Conservation (phyloP, 306 rosid genomes). For the Lathyrus aphaca region DNA sequence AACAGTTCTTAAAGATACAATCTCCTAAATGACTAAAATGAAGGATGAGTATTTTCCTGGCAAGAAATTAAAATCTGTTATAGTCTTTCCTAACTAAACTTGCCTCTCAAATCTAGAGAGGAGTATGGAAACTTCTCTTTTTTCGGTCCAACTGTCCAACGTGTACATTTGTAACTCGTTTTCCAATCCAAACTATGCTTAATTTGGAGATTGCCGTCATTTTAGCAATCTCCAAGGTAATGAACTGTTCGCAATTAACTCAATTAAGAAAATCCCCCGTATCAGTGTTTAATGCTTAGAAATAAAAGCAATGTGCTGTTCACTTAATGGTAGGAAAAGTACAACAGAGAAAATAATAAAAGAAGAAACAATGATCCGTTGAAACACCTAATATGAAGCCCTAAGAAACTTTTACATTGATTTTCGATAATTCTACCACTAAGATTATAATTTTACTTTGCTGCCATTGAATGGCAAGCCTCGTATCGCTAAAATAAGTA, state of each 20-base stretch:
- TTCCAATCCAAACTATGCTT: constrained; percentile 7
- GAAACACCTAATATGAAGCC: constrained; percentile 20
- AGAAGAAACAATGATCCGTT: constrained; percentile 23
- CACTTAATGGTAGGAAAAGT: constrained; percentile 16
- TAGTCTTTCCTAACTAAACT: background rate
- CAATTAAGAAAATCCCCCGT: constrained; percentile 14
- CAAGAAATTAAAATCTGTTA: constrained; percentile 10
- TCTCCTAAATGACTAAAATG: constrained; percentile 26
- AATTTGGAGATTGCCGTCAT: constrained; percentile 13
- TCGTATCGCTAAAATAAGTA: constrained; percentile 22
- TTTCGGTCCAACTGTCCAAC: background rate
- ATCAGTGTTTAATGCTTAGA: constrained; percentile 11
- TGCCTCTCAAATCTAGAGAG: background rate
- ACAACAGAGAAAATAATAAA: constrained; percentile 4
- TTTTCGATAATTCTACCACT: constrained; percentile 17
- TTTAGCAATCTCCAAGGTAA: constrained; percentile 29
- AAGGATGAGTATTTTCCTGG: constrained; percentile 2
- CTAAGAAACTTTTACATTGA: constrained; percentile 12
- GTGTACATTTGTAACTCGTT: constrained; percentile 19
- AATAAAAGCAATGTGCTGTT: background rate
- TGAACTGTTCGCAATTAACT: constrained; percentile 24
- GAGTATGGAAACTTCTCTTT: constrained; percentile 1
- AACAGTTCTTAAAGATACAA: background rate
- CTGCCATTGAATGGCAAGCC: constrained; percentile 27
- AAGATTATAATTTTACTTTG: constrained; percentile 17